phyloP scores from a whole-genome alignment of 208 protist species.

The Leptomonas seymouri region DNA sequence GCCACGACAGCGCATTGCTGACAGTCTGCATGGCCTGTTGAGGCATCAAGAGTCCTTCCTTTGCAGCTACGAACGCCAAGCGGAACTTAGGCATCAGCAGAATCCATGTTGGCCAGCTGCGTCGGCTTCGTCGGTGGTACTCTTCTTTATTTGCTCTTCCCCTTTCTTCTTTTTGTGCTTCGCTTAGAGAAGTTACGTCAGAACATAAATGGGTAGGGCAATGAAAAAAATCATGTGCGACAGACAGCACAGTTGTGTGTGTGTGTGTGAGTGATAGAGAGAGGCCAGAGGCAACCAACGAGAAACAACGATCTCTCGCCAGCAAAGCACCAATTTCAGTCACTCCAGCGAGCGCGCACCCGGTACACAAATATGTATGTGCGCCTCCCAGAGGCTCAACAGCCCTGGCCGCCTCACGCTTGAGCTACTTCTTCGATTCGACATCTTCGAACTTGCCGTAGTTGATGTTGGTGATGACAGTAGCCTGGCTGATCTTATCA shows the following conservation, averaged over 20 bases:
- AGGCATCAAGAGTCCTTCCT: too few species aligned
- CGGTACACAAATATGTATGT: neutral
- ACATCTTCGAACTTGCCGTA: conserved; percentile 81
- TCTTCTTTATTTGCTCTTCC: too few species aligned
- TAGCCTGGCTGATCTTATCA: conserved; percentile 85
- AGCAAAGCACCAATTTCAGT: neutral
- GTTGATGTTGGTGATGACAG: conserved; percentile 87
- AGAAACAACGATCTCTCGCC: conserved; percentile 1
- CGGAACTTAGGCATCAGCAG: too few species aligned
- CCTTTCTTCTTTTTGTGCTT: too few species aligned
- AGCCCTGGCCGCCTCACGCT: too few species aligned
- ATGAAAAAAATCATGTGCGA: neutral
- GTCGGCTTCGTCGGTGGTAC: too few species aligned
- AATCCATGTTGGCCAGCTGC: too few species aligned
- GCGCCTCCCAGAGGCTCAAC: too few species aligned
- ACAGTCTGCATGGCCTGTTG: too few species aligned
- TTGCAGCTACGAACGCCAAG: too few species aligned
- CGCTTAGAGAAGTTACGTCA: neutral
- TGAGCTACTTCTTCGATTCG: conserved; percentile 23
- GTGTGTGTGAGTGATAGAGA: neutral
- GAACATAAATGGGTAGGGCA: neutral
- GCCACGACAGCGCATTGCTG: too few species aligned
- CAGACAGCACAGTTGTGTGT: neutral
- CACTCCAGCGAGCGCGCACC: neutral
- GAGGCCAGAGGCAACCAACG: neutral